Conservation (phyloP, 164 flowering plant species). For the Magnolia kwangsiensis region DNA sequence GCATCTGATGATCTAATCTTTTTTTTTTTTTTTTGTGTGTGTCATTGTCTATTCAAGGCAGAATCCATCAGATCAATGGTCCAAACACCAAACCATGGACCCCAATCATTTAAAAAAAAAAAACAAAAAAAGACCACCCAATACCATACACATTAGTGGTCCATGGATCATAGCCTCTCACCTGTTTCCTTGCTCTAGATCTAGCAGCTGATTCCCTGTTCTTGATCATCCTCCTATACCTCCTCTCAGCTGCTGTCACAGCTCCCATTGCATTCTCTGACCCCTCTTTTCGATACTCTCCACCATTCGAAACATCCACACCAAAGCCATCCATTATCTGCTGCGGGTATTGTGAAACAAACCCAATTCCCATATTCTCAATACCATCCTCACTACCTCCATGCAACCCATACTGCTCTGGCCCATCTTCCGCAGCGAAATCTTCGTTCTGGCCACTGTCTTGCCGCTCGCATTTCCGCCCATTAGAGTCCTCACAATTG, state of each 20-base stretch:
- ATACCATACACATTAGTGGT: not conserved
- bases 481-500: not conserved
- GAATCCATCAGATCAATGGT: no score
- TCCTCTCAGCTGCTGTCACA: slow-evolving; percentile 26
- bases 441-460: not conserved
- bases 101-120: not conserved
- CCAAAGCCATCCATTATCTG: not conserved
- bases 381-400: not conserved
- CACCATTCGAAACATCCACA: not conserved
- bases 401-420: not conserved
- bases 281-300: not conserved
- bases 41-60: no score
- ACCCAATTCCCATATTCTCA: not conserved
- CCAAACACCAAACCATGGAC: no score
- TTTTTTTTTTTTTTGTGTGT: no score
- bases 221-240: slow-evolving; percentile 63
- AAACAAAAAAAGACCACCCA: not conserved
- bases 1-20: no score
- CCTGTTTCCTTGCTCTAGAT: slow-evolving; percentile 66
- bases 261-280: not conserved
- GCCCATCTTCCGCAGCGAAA: not conserved
- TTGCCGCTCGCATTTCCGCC: not conserved
- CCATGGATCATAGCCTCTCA: slow-evolving; percentile 3
- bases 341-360: not conserved
- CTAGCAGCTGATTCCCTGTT: slow-evolving; percentile 68